Conservation (phyloP, 352 stramenopile species). For the Phytopythium boreale region DNA sequence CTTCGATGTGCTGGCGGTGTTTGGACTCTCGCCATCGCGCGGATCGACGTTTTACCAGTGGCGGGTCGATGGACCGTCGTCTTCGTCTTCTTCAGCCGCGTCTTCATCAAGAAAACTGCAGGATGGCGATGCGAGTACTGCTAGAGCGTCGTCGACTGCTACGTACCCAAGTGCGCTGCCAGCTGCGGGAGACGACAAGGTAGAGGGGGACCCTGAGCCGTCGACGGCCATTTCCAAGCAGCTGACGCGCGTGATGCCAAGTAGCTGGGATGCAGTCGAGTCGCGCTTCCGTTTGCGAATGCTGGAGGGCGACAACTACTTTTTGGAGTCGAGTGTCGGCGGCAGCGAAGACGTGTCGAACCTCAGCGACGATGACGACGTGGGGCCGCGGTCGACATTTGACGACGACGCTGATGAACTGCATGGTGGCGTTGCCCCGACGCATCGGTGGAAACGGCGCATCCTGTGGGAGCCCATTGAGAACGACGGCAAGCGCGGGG, state of each 20-base stretch:
- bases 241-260: slow-evolving; percentile 22
- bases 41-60: slow-evolving; percentile 68
- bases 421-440: slow-evolving; percentile 19
- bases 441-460: slow-evolving; percentile 15
- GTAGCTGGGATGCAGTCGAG: slow-evolving; percentile 36
- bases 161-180: not conserved
- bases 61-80: slow-evolving; percentile 68
- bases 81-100: slow-evolving; percentile 13
- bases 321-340: slow-evolving; percentile 39
- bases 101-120: not conserved
- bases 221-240: slow-evolving; percentile 14
- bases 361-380: slow-evolving; percentile 11
- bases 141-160: too few relatives aligned
- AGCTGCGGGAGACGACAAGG: not conserved
- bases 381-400: slow-evolving; percentile 15
- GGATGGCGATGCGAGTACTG: not conserved
- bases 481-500: slow-evolving; percentile 65
- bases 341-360: slow-evolving; percentile 25
- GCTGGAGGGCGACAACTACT: slow-evolving; percentile 52
- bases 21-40: slow-evolving; percentile 47
- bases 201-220: not conserved
- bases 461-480: slow-evolving; percentile 74
- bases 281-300: slow-evolving; percentile 46
- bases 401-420: slow-evolving; percentile 21
- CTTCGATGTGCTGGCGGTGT: slow-evolving; percentile 73